Conservation (phyloP, 495 filamentous ascomycete genomes). For the Penicillium herquei region DNA sequence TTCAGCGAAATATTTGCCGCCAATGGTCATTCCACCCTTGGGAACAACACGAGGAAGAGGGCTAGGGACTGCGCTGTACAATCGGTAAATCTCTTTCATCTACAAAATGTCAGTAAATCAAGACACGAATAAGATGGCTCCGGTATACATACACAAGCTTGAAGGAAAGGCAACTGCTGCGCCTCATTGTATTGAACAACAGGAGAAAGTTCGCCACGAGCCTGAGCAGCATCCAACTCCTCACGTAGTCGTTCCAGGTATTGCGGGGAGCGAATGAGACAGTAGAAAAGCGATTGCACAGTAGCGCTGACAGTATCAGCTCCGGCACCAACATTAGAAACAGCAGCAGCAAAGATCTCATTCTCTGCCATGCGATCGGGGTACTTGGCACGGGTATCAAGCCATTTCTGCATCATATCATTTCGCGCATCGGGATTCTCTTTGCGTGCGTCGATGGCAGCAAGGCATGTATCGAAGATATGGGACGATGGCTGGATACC, state of each 20-base stretch:
- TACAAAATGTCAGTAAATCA: conserved; percentile 5
- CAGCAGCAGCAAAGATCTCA: conserved; percentile 39
- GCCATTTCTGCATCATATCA: conserved; percentile 49
- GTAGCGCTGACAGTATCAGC: conserved; percentile 43
- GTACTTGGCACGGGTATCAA: conserved; percentile 31
- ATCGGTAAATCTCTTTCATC: conserved; percentile 56
- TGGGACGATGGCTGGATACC: conserved; percentile 41
- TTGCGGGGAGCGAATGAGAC: conserved; percentile 29
- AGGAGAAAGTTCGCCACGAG: conserved; percentile 20
- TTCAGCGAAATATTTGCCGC: conserved; percentile 32
- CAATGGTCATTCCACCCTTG: conserved; percentile 26
- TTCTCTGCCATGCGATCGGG: conserved; percentile 40
- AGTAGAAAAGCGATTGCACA: conserved; percentile 40
- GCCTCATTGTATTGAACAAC: conserved; percentile 26
- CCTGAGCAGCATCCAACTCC: conserved; percentile 38
- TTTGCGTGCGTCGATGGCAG: conserved; percentile 39
- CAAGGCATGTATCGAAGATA: conserved; percentile 39
- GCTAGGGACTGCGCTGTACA: conserved; percentile 22
- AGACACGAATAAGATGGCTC: neutral
- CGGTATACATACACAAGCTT: conserved; percentile 32
- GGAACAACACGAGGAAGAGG: conserved; percentile 32
- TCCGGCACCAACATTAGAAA: conserved; percentile 42
- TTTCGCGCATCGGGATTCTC: conserved; percentile 31
- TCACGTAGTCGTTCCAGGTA: conserved; percentile 24
- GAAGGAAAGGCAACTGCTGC: conserved; percentile 33